Conservation (phyloP, 1,284 basidiomycete species). For the Rhodotorula sp. region DNA sequence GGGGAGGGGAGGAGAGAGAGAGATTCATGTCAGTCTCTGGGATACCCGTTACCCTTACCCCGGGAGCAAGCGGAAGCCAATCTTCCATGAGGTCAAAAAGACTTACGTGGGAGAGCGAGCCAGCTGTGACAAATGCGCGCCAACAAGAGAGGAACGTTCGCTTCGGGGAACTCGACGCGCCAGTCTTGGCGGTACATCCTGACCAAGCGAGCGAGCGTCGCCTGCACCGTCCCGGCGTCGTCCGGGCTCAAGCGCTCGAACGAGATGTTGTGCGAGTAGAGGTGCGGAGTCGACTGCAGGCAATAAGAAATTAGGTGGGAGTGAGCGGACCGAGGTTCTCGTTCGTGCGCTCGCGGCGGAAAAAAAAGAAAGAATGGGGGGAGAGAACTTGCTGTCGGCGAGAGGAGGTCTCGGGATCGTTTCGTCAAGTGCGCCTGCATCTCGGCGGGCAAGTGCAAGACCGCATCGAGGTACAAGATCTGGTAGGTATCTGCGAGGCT, state of each 20-base stretch:
- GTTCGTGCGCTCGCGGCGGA: rapidly evolving
- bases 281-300: slow-evolving; percentile 12
- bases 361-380: no score
- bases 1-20: no score
- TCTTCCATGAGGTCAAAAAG: no score
- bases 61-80: not conserved
- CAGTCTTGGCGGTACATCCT: slow-evolving; percentile 33
- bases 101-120: slow-evolving; percentile 28
- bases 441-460: slow-evolving; percentile 20
- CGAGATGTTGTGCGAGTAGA: not conserved
- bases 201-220: slow-evolving; percentile 22
- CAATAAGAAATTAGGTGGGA: no score
- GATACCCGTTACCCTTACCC: no score
- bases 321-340: not conserved
- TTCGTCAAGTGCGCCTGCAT: slow-evolving; percentile 36
- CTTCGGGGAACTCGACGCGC: slow-evolving; percentile 30
- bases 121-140: slow-evolving; percentile 14
- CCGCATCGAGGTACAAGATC: slow-evolving; percentile 38
- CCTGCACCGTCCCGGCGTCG: slow-evolving; percentile 1
- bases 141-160: slow-evolving; percentile 21
- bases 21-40: no score
- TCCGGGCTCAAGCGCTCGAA: not conserved
- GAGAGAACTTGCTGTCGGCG: slow-evolving; percentile 12
- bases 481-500: slow-evolving; percentile 40
- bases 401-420: slow-evolving; percentile 1